A percentile compares a stretch with the other conserved stretches of the same genome.
These are phyloP conservation scores for Logfia minima DNA, from an alignment of 129 eudicot species.

Conservation along the genomic window DNA sequence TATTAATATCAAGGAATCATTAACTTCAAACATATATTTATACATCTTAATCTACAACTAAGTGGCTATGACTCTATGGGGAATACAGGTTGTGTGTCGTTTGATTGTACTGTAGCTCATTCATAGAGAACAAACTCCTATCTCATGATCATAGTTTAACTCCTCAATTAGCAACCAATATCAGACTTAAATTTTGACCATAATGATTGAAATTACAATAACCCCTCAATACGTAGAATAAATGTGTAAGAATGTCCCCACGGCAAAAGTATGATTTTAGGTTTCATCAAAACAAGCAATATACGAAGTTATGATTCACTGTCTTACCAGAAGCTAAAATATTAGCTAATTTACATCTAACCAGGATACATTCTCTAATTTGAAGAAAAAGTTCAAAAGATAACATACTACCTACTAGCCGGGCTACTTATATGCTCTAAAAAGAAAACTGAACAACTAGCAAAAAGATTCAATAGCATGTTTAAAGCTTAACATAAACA, in stretches of 20 bases:
- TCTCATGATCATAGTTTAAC: neutral
- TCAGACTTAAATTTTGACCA: neutral
- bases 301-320: neutral
- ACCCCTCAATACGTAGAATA: neutral
- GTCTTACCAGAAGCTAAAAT: neutral
- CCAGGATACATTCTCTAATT: neutral
- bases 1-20: neutral
- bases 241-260: too few species aligned
- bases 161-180: slow-evolving; percentile 13
- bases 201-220: neutral
- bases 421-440: neutral
- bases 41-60: neutral
- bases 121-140: neutral
- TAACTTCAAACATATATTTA: neutral
- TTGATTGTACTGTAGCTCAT: neutral
- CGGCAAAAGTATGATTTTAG: neutral
- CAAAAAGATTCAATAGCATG: neutral
- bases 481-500: neutral
- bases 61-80: too few species aligned
- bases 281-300: neutral
- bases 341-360: neutral
- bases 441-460: neutral
- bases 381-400: neutral
- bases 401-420: neutral
- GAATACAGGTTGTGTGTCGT: too few species aligned